These are phyloP conservation scores for Rhodotorula paludigena DNA, from an alignment of 768 basidiomycete genomes.

Conservation along the genomic window DNA sequence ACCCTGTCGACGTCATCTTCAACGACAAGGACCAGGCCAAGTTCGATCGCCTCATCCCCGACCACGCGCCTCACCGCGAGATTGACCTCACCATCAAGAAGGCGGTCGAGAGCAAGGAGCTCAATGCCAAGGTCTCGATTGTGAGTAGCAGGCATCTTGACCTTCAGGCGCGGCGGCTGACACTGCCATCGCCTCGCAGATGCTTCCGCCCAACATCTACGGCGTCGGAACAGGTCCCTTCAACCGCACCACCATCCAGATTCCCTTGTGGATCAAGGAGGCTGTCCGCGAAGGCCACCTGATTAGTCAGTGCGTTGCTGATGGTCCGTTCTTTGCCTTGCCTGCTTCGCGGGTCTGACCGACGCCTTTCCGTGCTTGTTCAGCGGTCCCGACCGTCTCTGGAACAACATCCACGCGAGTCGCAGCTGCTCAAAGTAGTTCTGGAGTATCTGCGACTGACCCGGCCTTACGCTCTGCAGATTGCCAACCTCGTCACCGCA, in stretches of 20 bases:
- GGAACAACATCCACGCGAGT: slow-evolving; percentile 35
- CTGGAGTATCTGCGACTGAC: too few relatives aligned
- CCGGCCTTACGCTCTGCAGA: neutral
- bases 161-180: too few relatives aligned
- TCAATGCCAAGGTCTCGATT: slow-evolving; percentile 32
- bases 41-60: slow-evolving; percentile 25
- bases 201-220: slow-evolving; percentile 25
- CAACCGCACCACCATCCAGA: slow-evolving; percentile 29
- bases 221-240: slow-evolving; percentile 34
- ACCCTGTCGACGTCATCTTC: slow-evolving; percentile 18
- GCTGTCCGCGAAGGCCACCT: slow-evolving; percentile 9
- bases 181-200: neutral
- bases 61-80: slow-evolving; percentile 29
- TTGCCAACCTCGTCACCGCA: slow-evolving; percentile 12
- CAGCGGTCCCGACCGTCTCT: slow-evolving; percentile 4
- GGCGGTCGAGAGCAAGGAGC: slow-evolving; percentile 20
- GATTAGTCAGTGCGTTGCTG: neutral
- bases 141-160: too few relatives aligned
- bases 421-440: too few relatives aligned
- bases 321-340: neutral
- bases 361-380: neutral
- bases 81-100: slow-evolving; percentile 31
- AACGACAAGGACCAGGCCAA: slow-evolving; percentile 20
- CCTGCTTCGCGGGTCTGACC: neutral
- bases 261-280: slow-evolving; percentile 13